phyloP scores from a whole-genome alignment of 1,139 yeast genomes.

The Nakaseomyces sp. region DNA sequence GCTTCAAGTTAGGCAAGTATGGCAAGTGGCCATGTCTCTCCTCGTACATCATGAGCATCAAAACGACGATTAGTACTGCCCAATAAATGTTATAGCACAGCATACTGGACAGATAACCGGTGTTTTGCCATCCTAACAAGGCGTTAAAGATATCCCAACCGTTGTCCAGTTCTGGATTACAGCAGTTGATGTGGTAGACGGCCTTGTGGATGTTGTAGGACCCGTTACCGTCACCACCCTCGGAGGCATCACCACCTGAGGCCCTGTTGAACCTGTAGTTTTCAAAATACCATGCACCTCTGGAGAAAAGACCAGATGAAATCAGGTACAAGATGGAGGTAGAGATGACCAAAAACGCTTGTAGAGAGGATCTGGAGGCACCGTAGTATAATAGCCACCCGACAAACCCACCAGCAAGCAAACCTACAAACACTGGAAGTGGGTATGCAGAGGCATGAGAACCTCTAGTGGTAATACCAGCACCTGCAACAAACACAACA shows the following conservation, averaged over 20 bases:
- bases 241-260: conserved; percentile 87
- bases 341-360: conserved; percentile 68
- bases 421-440: conserved; percentile 69
- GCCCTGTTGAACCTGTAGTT: conserved; percentile 48
- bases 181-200: conserved; percentile 93
- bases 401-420: conserved; percentile 59
- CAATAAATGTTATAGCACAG: conserved; percentile 78
- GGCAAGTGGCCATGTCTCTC: conserved; percentile 64
- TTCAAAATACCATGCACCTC: conserved; percentile 85
- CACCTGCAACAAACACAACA: conserved; percentile 84
- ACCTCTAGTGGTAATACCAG: conserved; percentile 49
- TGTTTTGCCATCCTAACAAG: conserved; percentile 81
- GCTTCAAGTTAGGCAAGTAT: conserved; percentile 42
- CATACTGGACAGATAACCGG: conserved; percentile 85
- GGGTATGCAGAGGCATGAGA: conserved; percentile 66
- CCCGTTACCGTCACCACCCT: conserved; percentile 86
- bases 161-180: conserved; percentile 79
- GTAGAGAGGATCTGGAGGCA: conserved; percentile 67
- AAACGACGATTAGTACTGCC: conserved; percentile 48
- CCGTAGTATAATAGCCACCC: conserved; percentile 65
- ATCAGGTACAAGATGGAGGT: conserved; percentile 77
- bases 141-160: conserved; percentile 94
- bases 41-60: conserved; percentile 59
- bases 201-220: conserved; percentile 66
- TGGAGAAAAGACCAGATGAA: conserved; percentile 80